Conservation (phyloP, 2,329 filamentous ascomycete genomes). For the Clonostachys sp. region DNA sequence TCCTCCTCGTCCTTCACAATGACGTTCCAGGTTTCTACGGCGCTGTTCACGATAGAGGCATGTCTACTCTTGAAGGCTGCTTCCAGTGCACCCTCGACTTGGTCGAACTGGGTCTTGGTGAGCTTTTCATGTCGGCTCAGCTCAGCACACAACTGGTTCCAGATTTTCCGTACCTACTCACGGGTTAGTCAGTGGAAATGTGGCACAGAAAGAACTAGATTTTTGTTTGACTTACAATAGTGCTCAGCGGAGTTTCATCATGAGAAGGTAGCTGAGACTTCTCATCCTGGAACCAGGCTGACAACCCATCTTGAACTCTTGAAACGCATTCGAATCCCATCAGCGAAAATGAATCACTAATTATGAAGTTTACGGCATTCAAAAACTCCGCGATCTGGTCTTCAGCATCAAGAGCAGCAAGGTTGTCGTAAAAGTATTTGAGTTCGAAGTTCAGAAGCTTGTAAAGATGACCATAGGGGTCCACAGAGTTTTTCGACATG, state of each 20-base stretch:
- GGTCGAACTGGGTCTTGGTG: slow-evolving; percentile 38
- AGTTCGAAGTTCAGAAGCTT: slow-evolving; percentile 51
- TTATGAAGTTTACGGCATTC: slow-evolving; percentile 45
- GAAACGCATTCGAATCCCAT: slow-evolving; percentile 52
- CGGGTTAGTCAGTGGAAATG: slow-evolving; percentile 8
- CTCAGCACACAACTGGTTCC: slow-evolving; percentile 40
- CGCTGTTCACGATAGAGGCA: slow-evolving; percentile 43
- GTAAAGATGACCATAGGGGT: slow-evolving; percentile 66
- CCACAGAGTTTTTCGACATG: slow-evolving; percentile 33
- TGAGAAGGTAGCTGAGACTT: slow-evolving; percentile 33
- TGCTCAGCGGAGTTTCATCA: slow-evolving; percentile 30
- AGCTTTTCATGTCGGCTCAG: slow-evolving; percentile 26
- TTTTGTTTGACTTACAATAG: slow-evolving; percentile 34
- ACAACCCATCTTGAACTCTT: slow-evolving; percentile 57
- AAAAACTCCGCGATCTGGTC: slow-evolving; percentile 41
- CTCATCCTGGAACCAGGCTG: slow-evolving; percentile 59
- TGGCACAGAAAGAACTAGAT: slow-evolving; percentile 5
- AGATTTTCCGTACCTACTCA: slow-evolving; percentile 39
- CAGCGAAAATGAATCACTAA: slow-evolving; percentile 40
- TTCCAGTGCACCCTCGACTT: slow-evolving; percentile 50
- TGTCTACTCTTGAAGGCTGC: slow-evolving; percentile 56
- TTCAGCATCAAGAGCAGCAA: slow-evolving; percentile 29
- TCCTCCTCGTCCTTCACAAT: slow-evolving; percentile 57
- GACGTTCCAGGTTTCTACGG: slow-evolving; percentile 60
- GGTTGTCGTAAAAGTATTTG: slow-evolving; percentile 44